phyloP scores from a whole-genome alignment of 352 stramenopile genomes.

The Porosira glacialis region DNA sequence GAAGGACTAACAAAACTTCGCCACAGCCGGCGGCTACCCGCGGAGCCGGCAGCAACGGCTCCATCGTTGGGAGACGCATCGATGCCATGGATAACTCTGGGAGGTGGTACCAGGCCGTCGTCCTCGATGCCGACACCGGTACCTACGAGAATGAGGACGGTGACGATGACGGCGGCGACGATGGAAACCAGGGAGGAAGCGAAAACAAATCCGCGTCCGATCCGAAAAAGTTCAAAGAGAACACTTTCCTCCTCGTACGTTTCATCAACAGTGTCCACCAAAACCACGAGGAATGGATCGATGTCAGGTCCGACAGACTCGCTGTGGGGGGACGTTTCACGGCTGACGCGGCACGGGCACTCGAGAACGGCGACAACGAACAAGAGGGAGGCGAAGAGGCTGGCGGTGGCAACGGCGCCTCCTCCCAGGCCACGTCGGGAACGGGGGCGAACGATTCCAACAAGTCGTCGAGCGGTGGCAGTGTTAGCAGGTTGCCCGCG shows the following conservation, averaged over 20 bases:
- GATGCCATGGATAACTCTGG: conserved; percentile 79
- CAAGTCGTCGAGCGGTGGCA: conserved; percentile 23
- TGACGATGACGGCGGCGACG: not conserved
- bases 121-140: conserved; percentile 62
- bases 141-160: conserved; percentile 27
- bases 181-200: no score
- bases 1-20: no score
- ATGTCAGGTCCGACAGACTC: conserved; percentile 75
- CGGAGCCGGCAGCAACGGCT: no score
- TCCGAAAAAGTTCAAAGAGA: no score
- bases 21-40: no score
- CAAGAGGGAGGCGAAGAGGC: conserved; percentile 18
- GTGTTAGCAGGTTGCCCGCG: conserved; percentile 27
- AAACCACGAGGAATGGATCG: conserved; percentile 75
- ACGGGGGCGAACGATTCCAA: no score
- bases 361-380: conserved; percentile 41
- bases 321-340: conserved; percentile 74
- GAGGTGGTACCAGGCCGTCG: conserved; percentile 76
- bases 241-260: conserved; percentile 66
- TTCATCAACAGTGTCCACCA: conserved; percentile 67
- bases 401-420: no score
- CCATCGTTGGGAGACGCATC: conserved; percentile 51
- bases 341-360: conserved; percentile 31
- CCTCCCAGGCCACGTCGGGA: conserved; percentile 1
- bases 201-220: conserved; percentile 1